Evolutionary conservation across 73 alveolate species (phyloP), one percentile per base, ranked within the genome.

Genomic region (Paramecium tetraurelia): DNA sequence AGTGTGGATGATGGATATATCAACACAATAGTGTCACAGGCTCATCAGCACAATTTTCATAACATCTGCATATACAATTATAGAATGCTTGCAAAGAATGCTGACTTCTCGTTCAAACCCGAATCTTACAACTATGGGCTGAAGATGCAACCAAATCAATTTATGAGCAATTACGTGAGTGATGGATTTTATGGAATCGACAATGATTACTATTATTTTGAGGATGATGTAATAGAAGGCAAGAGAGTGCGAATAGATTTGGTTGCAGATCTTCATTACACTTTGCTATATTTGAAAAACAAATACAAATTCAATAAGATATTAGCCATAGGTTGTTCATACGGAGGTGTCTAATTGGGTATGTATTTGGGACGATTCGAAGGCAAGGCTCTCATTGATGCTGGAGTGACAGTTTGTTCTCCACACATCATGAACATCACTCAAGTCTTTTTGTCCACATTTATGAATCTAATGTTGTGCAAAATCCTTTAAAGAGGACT

Each of bases 1-100:
- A 80, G 57, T 33, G 90, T 46, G 9, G 43, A 33, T n/a, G 90
- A 80, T 80, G 90, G 76, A 48, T 80, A 80, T 80, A 80, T 80
- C 5, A 48, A 80, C 46, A 48, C 90, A 0, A 40, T 80, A 20
- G 46, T 80, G 11, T 24, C 70, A 10, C 16, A 80, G 24, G 90
- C 90, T 44, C 90, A 80, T 80, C 18, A 2, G 10, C 72, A 46
- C 7, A 21, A 46, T 48, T 44, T 80, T 21, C 75, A 80, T 35
- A 80, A 80, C 16, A 80, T 80, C 9, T 80, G 90, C 40, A 48
- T 80, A 2, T 80, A 80, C 33, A 80, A 80, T 44, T 80, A 80
- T 48, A 80, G 90, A 46, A 44, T 80, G 75, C 38, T 80, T 9
- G 43, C 76, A 0, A 48, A 80, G 16, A 40, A 40, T n/a, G 43